phyloP scores from a whole-genome alignment of 2,329 filamentous ascomycete species.

The Hymenoscyphus infarciens region DNA sequence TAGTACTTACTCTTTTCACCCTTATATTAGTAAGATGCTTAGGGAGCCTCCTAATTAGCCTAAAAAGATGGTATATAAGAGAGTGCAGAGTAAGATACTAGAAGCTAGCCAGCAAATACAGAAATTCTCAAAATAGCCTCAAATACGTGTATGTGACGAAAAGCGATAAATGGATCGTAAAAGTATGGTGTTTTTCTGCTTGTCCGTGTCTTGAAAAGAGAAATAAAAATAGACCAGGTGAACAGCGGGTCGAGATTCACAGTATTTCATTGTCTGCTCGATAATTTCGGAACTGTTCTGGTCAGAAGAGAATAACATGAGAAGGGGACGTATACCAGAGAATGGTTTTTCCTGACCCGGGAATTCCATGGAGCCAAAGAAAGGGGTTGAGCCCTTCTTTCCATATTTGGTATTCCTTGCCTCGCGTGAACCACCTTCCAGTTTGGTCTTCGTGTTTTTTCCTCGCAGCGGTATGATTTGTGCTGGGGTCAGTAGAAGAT shows the following conservation, averaged over 20 bases:
- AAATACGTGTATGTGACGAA: too few relatives aligned
- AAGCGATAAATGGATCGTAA: constrained; percentile 34
- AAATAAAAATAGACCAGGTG: constrained; percentile 38
- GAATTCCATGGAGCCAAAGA: constrained; percentile 11
- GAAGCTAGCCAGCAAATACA: too few relatives aligned
- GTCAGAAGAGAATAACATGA: background rate
- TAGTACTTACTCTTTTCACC: too few relatives aligned
- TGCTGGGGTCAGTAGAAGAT: background rate
- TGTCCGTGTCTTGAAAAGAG: constrained; percentile 36
- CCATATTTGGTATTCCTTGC: background rate
- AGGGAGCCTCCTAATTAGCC: too few relatives aligned
- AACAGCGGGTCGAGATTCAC: background rate
- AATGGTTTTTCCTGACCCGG: constrained; percentile 6
- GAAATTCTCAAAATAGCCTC: too few relatives aligned
- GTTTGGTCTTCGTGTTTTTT: constrained; percentile 22
- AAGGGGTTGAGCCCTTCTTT: constrained; percentile 1
- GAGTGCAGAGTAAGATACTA: too few relatives aligned
- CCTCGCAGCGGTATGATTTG: background rate
- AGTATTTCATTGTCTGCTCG: background rate
- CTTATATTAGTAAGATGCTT: too few relatives aligned
- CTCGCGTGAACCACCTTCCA: constrained; percentile 35
- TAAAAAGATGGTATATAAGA: too few relatives aligned
- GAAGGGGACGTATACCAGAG: background rate
- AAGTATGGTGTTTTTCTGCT: constrained; percentile 34
- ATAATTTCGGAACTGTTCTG: constrained; percentile 33